Evolutionary conservation across 805 yeast genomes (phyloP), one percentile per base, ranked within the genome.

Genomic region (Naumovozyma castellii): DNA sequence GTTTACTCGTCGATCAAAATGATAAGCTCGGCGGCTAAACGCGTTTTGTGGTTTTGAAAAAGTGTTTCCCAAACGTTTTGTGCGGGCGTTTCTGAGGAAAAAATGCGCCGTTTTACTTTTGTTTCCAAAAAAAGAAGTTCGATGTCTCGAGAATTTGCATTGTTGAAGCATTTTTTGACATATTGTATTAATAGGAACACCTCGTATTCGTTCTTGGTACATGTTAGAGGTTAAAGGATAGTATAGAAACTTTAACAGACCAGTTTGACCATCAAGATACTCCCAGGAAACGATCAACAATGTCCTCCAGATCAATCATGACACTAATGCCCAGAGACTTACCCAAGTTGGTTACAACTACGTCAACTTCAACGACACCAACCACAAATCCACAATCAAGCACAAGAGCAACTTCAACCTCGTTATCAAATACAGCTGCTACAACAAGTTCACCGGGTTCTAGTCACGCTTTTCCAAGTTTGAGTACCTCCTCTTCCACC

Each of bases 341-440:
- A 16, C 59, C 58, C 32, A 46, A 47, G 29, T 39, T 61, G 15
- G 35, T 41, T 5, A 40, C 48, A 8, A 37, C 42, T 9, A 12
- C 45, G 13, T 25, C 37, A 14, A 14, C 32, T 2, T 16, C 19
- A 9, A 3, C 33, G 9, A n/a, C n/a, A n/a, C 13, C 34, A 3
- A 16, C 34, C 6, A 3, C 36, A 22, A 36, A 15, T 33, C 35
- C 36, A 33, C 18, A n/a, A n/a, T 29, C 32, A 29, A 29, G 15
- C 13, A 12, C 8, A 29, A 29, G 15, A 5, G 13, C 32, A 29
- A 29, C 14, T 29, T 6, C 32, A 29, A 29, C 14, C 5, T 8
- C 14, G 13, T 5, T 14, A n/a, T 29, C 32, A 8, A 29, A 6
- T 22, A 10, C 10, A 6, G 6, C 27, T 22, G 27, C 27, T 6